A percentile compares a stretch with the other conserved stretches of the same genome.
Conservation (phyloP, 176 grass and related monocot species). For the Musa acuminata region DNA sequence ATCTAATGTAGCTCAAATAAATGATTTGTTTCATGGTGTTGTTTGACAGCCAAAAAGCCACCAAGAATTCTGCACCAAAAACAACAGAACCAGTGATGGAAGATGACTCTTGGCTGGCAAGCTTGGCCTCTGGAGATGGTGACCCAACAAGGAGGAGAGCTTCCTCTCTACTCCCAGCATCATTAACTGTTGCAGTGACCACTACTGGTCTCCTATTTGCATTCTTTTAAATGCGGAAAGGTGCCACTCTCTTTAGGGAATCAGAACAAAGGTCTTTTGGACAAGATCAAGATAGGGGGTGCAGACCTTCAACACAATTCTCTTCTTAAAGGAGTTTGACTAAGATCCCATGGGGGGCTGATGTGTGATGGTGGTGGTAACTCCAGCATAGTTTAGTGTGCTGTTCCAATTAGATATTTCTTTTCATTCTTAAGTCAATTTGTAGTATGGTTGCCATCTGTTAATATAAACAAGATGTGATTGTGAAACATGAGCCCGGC, state of each 20-base stretch:
- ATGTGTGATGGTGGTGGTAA: too few relatives aligned
- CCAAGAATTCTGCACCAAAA: constrained; percentile 32
- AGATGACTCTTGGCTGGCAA: constrained; percentile 72
- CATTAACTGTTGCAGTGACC: constrained; percentile 14
- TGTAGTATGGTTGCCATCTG: too few relatives aligned
- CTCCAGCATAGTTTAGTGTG: too few relatives aligned
- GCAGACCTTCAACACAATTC: too few relatives aligned
- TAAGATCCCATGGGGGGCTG: too few relatives aligned
- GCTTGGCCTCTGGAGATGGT: constrained; percentile 46
- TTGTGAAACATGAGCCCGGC: too few relatives aligned
- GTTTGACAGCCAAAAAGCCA: constrained; percentile 52
- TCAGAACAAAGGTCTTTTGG: background rate
- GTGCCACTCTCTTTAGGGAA: background rate
- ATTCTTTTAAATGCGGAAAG: background rate
- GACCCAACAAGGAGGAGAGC: constrained; percentile 14
- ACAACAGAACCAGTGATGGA: constrained; percentile 38
- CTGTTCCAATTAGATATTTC: too few relatives aligned
- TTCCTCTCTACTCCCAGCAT: constrained; percentile 23
- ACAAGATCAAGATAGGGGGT: too few relatives aligned
- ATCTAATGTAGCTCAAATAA: constrained; percentile 31
- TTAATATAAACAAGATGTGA: too few relatives aligned
- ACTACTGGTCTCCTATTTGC: constrained; percentile 24
- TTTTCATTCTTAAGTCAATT: too few relatives aligned
- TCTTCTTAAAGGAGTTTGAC: too few relatives aligned
- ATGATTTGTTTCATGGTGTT: constrained; percentile 13